Percentiles rank a stretch among this genome's conserved stretches.
These are phyloP conservation scores for Magnaporthiopsis incrustans DNA, from an alignment of 2,329 filamentous ascomycete genomes.

Conservation along the genomic window DNA sequence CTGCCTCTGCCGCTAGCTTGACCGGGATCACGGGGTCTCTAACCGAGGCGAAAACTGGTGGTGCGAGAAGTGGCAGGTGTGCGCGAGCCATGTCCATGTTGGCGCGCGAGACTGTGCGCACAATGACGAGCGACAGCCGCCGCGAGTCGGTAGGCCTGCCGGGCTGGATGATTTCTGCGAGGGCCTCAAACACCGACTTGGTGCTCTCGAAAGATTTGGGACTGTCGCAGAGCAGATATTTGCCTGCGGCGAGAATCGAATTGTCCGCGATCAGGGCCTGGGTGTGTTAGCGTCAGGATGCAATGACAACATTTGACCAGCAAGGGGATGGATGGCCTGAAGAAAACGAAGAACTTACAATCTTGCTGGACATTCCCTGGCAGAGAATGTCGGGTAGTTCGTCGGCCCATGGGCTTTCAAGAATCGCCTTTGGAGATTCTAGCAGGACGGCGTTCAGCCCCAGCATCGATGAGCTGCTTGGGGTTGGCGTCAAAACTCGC, in stretches of 20 bases:
- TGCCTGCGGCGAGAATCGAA: constrained; percentile 80
- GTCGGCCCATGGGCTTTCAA: constrained; percentile 56
- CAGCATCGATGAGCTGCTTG: constrained; percentile 71
- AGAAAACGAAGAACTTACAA: constrained; percentile 43
- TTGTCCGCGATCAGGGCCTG: constrained; percentile 84
- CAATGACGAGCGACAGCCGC: constrained; percentile 75
- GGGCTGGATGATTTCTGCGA: constrained; percentile 68
- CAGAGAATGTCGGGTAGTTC: constrained; percentile 71
- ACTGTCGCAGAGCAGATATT: constrained; percentile 69
- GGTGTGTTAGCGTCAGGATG: constrained; percentile 13
- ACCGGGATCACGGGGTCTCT: constrained; percentile 89
- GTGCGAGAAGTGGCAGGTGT: constrained; percentile 71
- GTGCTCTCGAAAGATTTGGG: constrained; percentile 65
- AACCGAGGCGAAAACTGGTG: constrained; percentile 80
- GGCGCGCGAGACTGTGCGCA: constrained; percentile 74
- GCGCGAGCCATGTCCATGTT: constrained; percentile 75
- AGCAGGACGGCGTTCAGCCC: constrained; percentile 82
- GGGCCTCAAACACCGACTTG: constrained; percentile 71
- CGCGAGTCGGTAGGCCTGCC: constrained; percentile 76
- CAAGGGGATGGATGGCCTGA: constrained; percentile 2
- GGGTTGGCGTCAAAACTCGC: constrained; percentile 69
- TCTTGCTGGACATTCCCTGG: constrained; percentile 69
- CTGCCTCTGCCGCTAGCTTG: constrained; percentile 89
- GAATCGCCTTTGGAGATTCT: constrained; percentile 66
- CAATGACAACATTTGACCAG: background rate